These are phyloP conservation scores for Plasmodium berghei DNA, from an alignment of 169 alveolate species.

Conservation along the genomic window DNA sequence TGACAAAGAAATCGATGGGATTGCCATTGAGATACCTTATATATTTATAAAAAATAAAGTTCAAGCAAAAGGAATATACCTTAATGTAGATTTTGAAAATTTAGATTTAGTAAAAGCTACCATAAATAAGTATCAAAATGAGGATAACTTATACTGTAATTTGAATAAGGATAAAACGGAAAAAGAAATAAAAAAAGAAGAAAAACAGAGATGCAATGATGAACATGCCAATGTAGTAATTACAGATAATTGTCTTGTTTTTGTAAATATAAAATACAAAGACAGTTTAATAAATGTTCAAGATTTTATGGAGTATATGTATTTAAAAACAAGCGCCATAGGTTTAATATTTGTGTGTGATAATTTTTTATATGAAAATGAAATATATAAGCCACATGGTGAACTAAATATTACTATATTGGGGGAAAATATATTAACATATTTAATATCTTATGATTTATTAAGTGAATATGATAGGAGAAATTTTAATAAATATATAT, in stretches of 20 bases:
- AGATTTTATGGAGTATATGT: slow-evolving; percentile 43
- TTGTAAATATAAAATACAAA: slow-evolving; percentile 45
- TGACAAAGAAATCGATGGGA: slow-evolving; percentile 41
- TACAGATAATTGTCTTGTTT: slow-evolving; percentile 50
- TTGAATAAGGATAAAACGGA: slow-evolving; percentile 37
- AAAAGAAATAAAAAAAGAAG: background rate
- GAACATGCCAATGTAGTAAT: slow-evolving; percentile 5
- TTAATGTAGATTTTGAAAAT: slow-evolving; percentile 38
- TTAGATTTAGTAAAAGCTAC: slow-evolving; percentile 1
- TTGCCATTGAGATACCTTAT: slow-evolving; percentile 18
- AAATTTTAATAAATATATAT: slow-evolving; percentile 15
- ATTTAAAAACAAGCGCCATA: slow-evolving; percentile 48
- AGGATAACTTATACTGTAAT: slow-evolving; percentile 27
- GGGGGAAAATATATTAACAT: slow-evolving; percentile 32
- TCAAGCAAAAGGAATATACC: slow-evolving; percentile 35
- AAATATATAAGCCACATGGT: slow-evolving; percentile 65
- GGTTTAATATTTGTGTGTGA: slow-evolving; percentile 60
- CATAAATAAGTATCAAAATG: slow-evolving; percentile 23
- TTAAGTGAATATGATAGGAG: slow-evolving; percentile 15
- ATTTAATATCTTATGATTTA: slow-evolving; percentile 40
- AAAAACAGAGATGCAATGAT: background rate
- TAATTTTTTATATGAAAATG: slow-evolving; percentile 65
- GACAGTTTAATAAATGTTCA: slow-evolving; percentile 41
- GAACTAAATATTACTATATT: slow-evolving; percentile 41
- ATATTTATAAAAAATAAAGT: slow-evolving; percentile 57